A percentile compares a stretch with the other conserved stretches of the same genome.
phyloP scores from a whole-genome alignment of 2,329 filamentous ascomycete species.

The Monosporascus ibericus region DNA sequence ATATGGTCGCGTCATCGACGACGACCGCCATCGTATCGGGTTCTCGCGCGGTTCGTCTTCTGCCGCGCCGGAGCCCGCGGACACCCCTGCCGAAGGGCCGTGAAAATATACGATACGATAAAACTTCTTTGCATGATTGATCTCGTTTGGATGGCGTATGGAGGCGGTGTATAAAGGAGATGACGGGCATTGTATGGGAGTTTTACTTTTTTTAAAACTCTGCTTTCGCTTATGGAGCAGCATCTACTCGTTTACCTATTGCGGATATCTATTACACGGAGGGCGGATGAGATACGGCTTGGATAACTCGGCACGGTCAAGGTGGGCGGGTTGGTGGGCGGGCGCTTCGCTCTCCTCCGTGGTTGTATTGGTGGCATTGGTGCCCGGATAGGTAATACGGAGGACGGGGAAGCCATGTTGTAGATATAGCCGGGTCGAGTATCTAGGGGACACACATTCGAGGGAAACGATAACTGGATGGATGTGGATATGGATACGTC shows the following conservation, averaged over 20 bases:
- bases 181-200: background rate
- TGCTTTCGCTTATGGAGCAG: background rate
- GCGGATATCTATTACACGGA: background rate
- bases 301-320: too few relatives aligned
- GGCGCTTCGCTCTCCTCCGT: too few relatives aligned
- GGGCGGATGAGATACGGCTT: background rate
- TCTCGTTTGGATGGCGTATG: background rate
- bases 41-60: conserved; percentile 1
- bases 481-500: background rate
- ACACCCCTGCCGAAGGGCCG: background rate
- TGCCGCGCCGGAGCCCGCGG: background rate
- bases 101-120: background rate
- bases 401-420: too few relatives aligned
- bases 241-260: background rate
- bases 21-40: conserved; percentile 14
- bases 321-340: too few relatives aligned
- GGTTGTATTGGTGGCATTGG: too few relatives aligned
- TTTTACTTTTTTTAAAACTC: background rate
- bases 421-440: too few relatives aligned
- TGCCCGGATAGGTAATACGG: too few relatives aligned
- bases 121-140: background rate
- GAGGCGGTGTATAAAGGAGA: background rate
- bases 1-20: conserved; percentile 19
- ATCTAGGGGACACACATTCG: too few relatives aligned
- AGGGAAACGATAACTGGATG: too few relatives aligned